Conservation (phyloP, 306 rosid genomes). For the Prunus dulcis region DNA sequence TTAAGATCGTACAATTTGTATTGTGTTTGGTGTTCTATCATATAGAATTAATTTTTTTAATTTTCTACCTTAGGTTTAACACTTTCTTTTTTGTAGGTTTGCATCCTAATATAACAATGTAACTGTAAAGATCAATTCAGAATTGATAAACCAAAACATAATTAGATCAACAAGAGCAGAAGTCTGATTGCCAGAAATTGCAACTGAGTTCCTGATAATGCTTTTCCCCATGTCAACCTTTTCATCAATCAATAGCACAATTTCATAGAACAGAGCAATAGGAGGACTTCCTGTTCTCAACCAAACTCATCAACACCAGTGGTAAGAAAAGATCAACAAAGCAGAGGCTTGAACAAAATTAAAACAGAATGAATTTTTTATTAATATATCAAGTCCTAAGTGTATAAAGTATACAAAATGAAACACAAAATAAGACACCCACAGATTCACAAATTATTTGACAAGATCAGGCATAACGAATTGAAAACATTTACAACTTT, state of each 20-base stretch:
- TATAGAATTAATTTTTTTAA: accelerated
- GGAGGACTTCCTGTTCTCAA: neutral
- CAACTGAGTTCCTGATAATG: no score
- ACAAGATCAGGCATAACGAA: slow-evolving; percentile 23
- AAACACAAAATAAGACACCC: neutral
- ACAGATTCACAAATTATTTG: slow-evolving; percentile 17
- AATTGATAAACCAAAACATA: no score
- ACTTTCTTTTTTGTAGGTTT: neutral
- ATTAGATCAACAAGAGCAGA: no score
- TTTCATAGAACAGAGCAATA: no score
- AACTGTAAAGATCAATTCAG: no score
- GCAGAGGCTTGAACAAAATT: neutral
- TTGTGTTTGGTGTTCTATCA: neutral
- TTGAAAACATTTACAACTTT: slow-evolving; percentile 32
- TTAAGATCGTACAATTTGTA: neutral
- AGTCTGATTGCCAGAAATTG: no score
- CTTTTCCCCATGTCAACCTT: no score
- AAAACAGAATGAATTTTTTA: neutral
- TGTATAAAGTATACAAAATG: slow-evolving; percentile 2
- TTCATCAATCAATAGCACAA: no score
- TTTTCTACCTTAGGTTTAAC: neutral
- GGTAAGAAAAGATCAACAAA: neutral
- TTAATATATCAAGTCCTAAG: slow-evolving; percentile 1
- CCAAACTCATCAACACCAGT: neutral
- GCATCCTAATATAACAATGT: no score